Base-by-base conservation (phyloP, 306 rosid genomes). In the Urtica urens region DNA sequence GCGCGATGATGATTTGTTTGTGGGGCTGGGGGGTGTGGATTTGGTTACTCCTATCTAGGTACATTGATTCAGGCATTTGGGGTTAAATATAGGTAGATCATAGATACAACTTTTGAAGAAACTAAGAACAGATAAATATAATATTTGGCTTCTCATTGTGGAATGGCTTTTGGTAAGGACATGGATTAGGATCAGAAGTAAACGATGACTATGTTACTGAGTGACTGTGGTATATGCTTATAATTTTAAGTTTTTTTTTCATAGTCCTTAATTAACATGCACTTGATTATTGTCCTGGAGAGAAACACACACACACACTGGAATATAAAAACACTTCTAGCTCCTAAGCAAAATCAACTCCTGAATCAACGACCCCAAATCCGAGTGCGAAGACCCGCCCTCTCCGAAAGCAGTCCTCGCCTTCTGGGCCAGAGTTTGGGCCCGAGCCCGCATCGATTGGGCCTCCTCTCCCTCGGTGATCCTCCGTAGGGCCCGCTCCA, bases 381-480 rank as follows among this genome's bases (percentile, higher is more conserved):
- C 65, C n/a, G 48, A 49, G 51, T 7, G 17, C 1, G 74, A 62
- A n/a, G 69, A 68, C 20, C 69, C 74, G 7, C 57, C 74, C 44
- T 54, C 65, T 25, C 37, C 40, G 13, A 69, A 43, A 48, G 60
- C 66, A 1, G 0, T 50, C n/a, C 41, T 47, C 12, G 68, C 70
- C 62, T 11, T 50, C 10, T 58, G 35, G 0, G 43, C 59, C 43
- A 70, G 44, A 6, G 3, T 52, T 34, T 8, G 47, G 6, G 64
- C 73, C 52, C 57, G 69, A 10, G 24, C 54, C 38, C 78, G 62
- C 60, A 63, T 67, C 16, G 6, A 57, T 37, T 62, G 60, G 35
- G 48, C 74, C 30, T 72, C 74, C 54, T 58, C 64, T 5, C 78
- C 71, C 18, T 53, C 74, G 74, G 68, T 68, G 5, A 73, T 57